Evolutionary conservation across 2,329 filamentous ascomycete species (phyloP).

Genomic region (Pyricularia sp.): DNA sequence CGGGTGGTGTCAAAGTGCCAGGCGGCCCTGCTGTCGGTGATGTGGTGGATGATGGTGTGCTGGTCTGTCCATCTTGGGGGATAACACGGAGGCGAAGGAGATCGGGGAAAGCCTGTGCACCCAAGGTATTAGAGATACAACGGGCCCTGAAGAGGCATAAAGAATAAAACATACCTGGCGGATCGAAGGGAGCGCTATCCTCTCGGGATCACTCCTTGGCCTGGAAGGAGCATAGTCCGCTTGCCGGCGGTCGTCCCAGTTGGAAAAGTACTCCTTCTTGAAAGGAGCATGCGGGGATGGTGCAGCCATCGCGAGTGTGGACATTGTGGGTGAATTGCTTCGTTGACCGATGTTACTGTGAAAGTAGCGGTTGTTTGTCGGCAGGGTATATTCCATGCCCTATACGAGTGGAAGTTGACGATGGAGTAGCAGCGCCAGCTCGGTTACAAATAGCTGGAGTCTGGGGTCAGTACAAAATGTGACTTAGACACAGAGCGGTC

Average conservation of each 20-base stretch:
- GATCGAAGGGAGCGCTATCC: conserved; percentile 40
- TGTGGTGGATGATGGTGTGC: conserved; percentile 22
- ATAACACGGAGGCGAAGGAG: conserved; percentile 7
- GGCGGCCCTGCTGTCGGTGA: conserved; percentile 22
- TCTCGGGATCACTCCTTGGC: conserved; percentile 27
- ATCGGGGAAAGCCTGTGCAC: conserved; percentile 8
- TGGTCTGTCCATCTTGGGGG: conserved; percentile 22
- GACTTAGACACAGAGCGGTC: not conserved
- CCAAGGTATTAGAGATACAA: not conserved
- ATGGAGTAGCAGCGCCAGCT: not conserved
- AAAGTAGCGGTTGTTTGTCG: conserved; percentile 19
- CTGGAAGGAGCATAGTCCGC: conserved; percentile 22
- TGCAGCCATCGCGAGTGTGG: conserved; percentile 37
- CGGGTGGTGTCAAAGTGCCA: conserved; percentile 27
- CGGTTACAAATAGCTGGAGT: not conserved
- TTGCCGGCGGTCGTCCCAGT: conserved; percentile 27
- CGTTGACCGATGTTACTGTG: conserved; percentile 16
- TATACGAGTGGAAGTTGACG: not conserved
- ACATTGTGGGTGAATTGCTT: conserved; percentile 30
- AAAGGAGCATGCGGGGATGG: conserved; percentile 31
- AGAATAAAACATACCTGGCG: conserved; percentile 32
- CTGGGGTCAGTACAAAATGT: not conserved
- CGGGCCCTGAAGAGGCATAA: not conserved
- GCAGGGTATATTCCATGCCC: conserved; percentile 32
- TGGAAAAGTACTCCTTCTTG: conserved; percentile 21